Base-by-base conservation (phyloP, 441 rosid species). In the Populus trichocarpa region DNA sequence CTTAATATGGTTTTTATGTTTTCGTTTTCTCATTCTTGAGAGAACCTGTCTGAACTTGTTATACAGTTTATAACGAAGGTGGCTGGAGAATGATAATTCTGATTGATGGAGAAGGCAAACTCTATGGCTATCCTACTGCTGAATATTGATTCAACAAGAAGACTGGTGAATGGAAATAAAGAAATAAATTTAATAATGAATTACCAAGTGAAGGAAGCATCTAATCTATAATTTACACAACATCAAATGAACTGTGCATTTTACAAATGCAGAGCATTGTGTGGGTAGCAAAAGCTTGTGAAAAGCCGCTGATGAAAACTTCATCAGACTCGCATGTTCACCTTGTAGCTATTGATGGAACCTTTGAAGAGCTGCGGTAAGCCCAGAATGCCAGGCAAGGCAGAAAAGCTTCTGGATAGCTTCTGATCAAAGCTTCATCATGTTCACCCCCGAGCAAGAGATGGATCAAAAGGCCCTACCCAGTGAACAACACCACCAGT, bases 381-480 rank as follows among this genome's bases (percentile, higher is more conserved):
- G 42, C 42, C 42, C 42, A 38, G 42, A 38, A 38, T 3, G 25
- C 50, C 50, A 42, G 33, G 2, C 18, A 16, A 69, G 57, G 71
- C 71, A 2, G n/a, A 38, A 3, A 3, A 11, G 14, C 35, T 5
- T 63, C 28, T 28, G 50, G 50, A 42, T 42, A 42, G 50, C 50
- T 42, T 42, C 50, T 42, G 4, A 42, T 42, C 50, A 11, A 42
- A 42, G 50, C 16, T 42, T 11, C 32, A 68, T 68, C 6, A 42
- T 20, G 77, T 69, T 85, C 73, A 83, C 30, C 79, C 42, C 70
- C 32, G 50, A 73, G 78, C 78, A 78, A 75, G 63, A 9, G 80
- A 80, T 70, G 87, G 83, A 80, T 84, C 87, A 74, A 71, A 79
- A 6, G 86, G 33, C 53, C 80, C 85, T 72, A 70, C 75, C 83